Evolutionary conservation across 2,329 filamentous ascomycete genomes (phyloP), one percentile per base, ranked within the genome.

Genomic region (Ophiosphaerella korrae): DNA sequence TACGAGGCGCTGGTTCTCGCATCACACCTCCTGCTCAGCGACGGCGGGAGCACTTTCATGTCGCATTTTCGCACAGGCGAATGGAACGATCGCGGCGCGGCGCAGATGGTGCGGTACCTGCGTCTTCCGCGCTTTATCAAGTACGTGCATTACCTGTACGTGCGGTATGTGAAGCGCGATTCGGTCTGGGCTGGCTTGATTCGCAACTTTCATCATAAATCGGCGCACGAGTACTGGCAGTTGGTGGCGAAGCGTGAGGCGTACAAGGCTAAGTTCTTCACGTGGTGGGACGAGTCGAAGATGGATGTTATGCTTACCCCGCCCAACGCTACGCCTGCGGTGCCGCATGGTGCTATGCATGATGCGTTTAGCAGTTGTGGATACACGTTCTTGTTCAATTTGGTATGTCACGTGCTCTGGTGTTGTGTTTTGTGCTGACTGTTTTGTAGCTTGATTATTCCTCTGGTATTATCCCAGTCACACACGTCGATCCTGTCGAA

Each of bases 371-470:
- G 88, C 55, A 90, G 87, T 60, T 97, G 92, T 65, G 92, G 91
- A 1, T 97, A 97, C 68, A 97, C 92, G 0, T 96, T 97, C 70
- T 75, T 96, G 48, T 97, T 94, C 78, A 97, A 97, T 64, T 60
- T 97, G 66, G 87, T 89, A 76, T 74, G 84, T 77, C 6, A 13
- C 9, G 5, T 9, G 36, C n/a, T 3, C 21, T 6, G 7, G 7
- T n/a, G 45, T 7, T 23, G 5, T 6, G 29, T 6, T 12, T 34
- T 14, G 3, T 33, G 16, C 54, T 62, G 39, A 65, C 51, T 3
- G 2, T 3, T 8, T 18, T 7, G 23, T 55, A 90, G 84, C 84
- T 97, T 42, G 93, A 97, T 70, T 97, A 97, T 74, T 84, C 89
- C 1, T 83, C 84, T 11, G 92, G 92, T 33, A 85, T 96, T 32